Base-by-base conservation (phyloP, 306 rosid genomes). In the Canavalia ensiformis region DNA sequence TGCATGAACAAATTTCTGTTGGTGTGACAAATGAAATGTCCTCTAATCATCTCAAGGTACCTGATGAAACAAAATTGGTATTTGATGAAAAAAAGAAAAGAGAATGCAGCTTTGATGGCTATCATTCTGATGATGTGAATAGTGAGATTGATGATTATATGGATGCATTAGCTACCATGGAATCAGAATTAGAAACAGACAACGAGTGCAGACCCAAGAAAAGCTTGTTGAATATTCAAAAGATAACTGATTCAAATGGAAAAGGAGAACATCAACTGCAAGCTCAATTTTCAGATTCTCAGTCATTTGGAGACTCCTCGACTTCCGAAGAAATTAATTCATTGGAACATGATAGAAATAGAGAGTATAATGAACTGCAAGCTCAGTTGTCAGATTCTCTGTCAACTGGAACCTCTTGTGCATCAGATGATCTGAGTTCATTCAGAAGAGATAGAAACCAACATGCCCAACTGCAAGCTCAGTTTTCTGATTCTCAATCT, bases 91-190 rank as follows among this genome's bases (percentile, higher is more conserved):
- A 81, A 73, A 81, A 78, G n/a, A 84, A 88, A 65, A 82, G 76
- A 66, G 87, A 84, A 82, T 83, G 69, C 81, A 82, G 74, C 82
- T 42, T 82, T n/a, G 86, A 86, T 68, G 89, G 88, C 8, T 90
- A 88, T 76, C 89, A 49, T 74, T 96, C 94, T 84, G 97, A 90
- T 83, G 94, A 88, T 72, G 59, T 87, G 67, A 86, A 81, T 56
- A 89, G 98, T 77, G 98, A 94, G 87, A 91, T 91, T 84, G 98
- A 95, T 81, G 90, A 90, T 86, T 94, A 94, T 66, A 58, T 84
- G 92, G 95, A 96, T 86, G 98, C 97, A 59, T 90, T 93, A 74
- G 84, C 91, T 78, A 90, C 87, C 68, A 81, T 96, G 72, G 97
- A 92, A 42, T 91, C 92, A 28, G 98, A 96, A 86, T 9, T 90